phyloP scores from a whole-genome alignment of 1,284 basidiomycete species.

The Gymnopus androsaceus region DNA sequence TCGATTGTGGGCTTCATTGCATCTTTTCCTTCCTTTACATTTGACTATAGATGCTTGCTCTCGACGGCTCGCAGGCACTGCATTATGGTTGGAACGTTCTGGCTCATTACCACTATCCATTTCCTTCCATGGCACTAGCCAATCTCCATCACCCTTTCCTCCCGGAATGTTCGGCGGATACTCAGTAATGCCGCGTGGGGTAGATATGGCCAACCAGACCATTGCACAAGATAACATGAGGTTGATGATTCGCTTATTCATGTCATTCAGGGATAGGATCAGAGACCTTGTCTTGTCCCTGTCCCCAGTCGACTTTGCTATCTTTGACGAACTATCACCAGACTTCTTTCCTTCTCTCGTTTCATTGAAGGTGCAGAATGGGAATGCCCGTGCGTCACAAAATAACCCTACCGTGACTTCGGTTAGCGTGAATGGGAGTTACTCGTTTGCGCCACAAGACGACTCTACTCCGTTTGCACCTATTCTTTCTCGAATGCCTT shows the following conservation, averaged over 20 bases:
- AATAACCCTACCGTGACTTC: background rate
- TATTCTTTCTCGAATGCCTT: background rate
- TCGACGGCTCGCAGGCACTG: background rate
- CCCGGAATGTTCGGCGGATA: background rate
- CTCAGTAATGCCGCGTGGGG: too few species aligned
- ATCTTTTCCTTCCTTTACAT: background rate
- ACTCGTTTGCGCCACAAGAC: too few species aligned
- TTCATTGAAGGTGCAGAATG: background rate
- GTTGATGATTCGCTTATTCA: background rate
- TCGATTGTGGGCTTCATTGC: conserved; percentile 27
- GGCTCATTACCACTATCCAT: background rate
- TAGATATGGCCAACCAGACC: too few species aligned
- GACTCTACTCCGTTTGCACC: too few species aligned
- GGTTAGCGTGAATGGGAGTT: too few species aligned
- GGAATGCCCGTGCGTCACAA: background rate
- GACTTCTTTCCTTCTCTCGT: background rate
- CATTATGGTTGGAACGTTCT: background rate
- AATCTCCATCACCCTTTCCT: background rate
- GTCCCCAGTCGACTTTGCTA: background rate
- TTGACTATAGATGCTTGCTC: background rate
- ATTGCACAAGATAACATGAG: background rate
- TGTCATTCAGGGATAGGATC: background rate
- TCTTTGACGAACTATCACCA: background rate
- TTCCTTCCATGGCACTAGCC: background rate
- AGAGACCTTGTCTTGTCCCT: background rate